Evolutionary conservation across 129 eudicot species (phyloP).

Genomic region (Flaveria linearis): DNA sequence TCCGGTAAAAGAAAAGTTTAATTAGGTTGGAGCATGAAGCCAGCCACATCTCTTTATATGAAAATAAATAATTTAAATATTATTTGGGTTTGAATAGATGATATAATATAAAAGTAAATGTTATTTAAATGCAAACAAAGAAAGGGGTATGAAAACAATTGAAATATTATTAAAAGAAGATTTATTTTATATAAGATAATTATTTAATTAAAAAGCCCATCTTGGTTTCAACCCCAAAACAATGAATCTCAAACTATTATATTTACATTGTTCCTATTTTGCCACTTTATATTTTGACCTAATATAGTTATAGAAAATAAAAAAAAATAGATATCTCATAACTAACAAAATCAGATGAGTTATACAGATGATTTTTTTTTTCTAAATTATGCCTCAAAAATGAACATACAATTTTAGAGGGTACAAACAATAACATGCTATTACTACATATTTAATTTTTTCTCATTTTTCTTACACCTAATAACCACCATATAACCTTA

Average conservation of each 20-base stretch:
- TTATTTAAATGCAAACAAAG: constrained; percentile 33
- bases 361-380: too few relatives aligned
- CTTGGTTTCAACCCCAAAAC: constrained; percentile 38
- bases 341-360: too few relatives aligned
- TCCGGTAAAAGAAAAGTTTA: constrained; percentile 47
- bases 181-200: constrained; percentile 16
- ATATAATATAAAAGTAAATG: constrained; percentile 23
- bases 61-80: constrained; percentile 21
- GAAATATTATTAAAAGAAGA: constrained; percentile 37
- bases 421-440: too few relatives aligned
- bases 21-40: constrained; percentile 50
- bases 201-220: constrained; percentile 27
- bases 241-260: constrained; percentile 26
- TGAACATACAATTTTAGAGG: too few relatives aligned
- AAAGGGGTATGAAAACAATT: constrained; percentile 42
- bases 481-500: too few relatives aligned
- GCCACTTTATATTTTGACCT: neutral
- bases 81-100: neutral
- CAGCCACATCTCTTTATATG: constrained; percentile 41
- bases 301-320: neutral
- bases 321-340: too few relatives aligned
- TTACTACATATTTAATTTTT: too few relatives aligned
- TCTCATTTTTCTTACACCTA: too few relatives aligned
- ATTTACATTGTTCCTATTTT: neutral
- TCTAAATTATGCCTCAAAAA: too few relatives aligned